Evolutionary conservation across 441 rosid species (phyloP), one percentile per base, ranked within the genome.

Genomic region (Bocquillonia castaneifolia): DNA sequence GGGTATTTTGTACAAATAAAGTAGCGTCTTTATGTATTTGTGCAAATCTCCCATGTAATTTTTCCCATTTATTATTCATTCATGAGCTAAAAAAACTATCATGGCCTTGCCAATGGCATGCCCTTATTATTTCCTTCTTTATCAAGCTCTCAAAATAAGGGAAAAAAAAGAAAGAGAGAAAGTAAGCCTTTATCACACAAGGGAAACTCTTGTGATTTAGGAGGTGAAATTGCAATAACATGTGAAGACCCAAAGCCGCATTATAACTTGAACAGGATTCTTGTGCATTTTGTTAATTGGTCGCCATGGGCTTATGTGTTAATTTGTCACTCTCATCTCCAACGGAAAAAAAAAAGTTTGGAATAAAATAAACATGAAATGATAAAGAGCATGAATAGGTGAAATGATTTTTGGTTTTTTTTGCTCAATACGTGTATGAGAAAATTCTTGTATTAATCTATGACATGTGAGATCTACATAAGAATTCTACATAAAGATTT

Each of bases 191-290:
- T 48, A 54, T 9, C 3, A 10, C 20, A 40, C 14, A 44, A 13
- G 13, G 28, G 48, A 37, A 76, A 56, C 14, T 57, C 66, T 56
- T 39, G 71, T 69, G 68, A 68, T 20, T 44, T 14, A n/a, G 20
- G 31, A 23, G 48, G 32, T 53, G 40, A 0, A 28, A 10, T 23
- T 7, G 52, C 58, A 14, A 34, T 26, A 76, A 44, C 80, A 65
- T 72, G 75, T 74, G 81, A 74, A 68, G 45, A 22, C 71, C 45
- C 5, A 20, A 44, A 61, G 13, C 32, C 74, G 40, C 72, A 61
- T 69, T 58, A 39, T 8, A 23, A 17, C 54, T 9, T 32, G 42
- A 57, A 54, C 73, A 70, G 54, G 72, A 17, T 22, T 68, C 72
- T 51, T 56, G 78, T 64, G 81, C 2, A 31, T 13, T 8, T 50